Percentiles rank a stretch among this genome's conserved stretches.
Conservation (phyloP, 805 yeast species). For the Lipomyces yamadae region DNA sequence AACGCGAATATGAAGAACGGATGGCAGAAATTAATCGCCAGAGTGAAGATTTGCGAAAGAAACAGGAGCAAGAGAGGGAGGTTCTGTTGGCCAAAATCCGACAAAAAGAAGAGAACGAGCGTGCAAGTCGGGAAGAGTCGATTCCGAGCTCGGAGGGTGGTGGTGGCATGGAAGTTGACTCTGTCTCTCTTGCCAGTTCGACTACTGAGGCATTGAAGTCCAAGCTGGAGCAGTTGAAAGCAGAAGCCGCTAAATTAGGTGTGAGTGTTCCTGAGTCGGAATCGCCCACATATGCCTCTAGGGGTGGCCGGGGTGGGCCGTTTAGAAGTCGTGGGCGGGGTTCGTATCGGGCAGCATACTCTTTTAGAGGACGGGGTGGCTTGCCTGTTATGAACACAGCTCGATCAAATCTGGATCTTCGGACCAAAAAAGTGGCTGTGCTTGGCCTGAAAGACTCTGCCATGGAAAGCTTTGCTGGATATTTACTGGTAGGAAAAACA, state of each 20-base stretch:
- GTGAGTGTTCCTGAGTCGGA: conserved; percentile 30
- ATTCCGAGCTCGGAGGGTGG: background rate
- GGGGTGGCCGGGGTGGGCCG: conserved; percentile 32
- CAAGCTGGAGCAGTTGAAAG: conserved; percentile 46
- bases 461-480: conserved; percentile 46
- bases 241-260: conserved; percentile 46
- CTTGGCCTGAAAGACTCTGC: conserved; percentile 42
- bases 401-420: conserved; percentile 45
- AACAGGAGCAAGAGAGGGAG: conserved; percentile 45
- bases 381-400: conserved; percentile 39
- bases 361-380: conserved; percentile 40
- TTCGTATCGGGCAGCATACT: conserved; percentile 32
- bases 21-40: conserved; percentile 45
- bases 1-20: conserved; percentile 45
- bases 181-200: conserved; percentile 4
- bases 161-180: conserved; percentile 14
- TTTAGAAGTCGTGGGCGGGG: conserved; percentile 38
- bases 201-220: conserved; percentile 43
- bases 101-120: conserved; percentile 21
- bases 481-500: conserved; percentile 38
- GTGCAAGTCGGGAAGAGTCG: conserved; percentile 1
- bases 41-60: conserved; percentile 47
- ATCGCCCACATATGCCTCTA: conserved; percentile 16
- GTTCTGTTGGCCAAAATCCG: conserved; percentile 36
- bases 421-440: conserved; percentile 48